phyloP scores from a whole-genome alignment of 495 filamentous ascomycete genomes.

The Podospora anserina region DNA sequence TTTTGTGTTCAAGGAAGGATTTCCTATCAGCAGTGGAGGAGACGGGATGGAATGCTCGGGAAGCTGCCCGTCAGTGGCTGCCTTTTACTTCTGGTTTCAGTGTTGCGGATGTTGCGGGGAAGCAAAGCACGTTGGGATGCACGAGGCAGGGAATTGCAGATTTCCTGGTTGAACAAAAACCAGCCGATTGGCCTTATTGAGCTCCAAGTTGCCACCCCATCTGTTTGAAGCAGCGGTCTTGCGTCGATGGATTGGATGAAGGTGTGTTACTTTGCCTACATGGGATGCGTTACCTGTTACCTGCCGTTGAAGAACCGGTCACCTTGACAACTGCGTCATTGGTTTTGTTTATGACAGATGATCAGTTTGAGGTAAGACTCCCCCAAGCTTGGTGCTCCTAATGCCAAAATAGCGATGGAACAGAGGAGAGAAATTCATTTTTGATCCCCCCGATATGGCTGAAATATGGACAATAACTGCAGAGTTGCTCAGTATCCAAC shows the following conservation, averaged over 20 bases:
- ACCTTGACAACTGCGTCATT: not conserved
- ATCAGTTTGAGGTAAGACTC: no score
- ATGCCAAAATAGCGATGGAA: no score
- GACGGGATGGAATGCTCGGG: not conserved
- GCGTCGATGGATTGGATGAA: not conserved
- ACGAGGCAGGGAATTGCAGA: not conserved
- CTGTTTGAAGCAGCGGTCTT: slow-evolving; percentile 6
- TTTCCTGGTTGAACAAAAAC: not conserved
- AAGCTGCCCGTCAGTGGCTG: not conserved
- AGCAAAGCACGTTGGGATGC: not conserved
- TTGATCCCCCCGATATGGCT: not conserved
- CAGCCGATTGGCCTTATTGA: not conserved
- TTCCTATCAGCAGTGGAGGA: not conserved
- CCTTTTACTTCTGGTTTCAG: not conserved
- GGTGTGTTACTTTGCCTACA: not conserved
- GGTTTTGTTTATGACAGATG: no score
- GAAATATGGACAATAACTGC: not conserved
- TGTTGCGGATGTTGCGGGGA: not conserved
- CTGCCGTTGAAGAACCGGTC: not conserved
- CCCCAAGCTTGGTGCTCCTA: no score
- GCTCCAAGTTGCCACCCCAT: slow-evolving; percentile 2
- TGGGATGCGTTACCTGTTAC: not conserved
- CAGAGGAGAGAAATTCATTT: no score
- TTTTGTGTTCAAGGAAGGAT: not conserved
- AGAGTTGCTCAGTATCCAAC: not conserved